Evolutionary conservation across 495 filamentous ascomycete genomes (phyloP).

Genomic region (Rhypophila decipiens): DNA sequence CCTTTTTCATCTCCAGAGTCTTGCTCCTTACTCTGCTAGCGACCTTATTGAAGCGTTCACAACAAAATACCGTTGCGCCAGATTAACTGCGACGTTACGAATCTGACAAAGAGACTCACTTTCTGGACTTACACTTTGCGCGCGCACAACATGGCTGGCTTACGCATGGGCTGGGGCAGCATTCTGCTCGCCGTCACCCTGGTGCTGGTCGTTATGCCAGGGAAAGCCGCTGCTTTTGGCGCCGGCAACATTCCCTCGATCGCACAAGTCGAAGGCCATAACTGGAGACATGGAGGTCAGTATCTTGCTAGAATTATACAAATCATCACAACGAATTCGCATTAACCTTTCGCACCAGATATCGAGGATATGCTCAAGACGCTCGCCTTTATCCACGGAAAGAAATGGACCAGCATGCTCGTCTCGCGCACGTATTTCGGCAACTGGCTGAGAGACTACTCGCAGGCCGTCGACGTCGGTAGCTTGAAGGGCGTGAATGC

Average conservation of each 20-base stretch:
- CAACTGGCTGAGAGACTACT: conserved; percentile 71
- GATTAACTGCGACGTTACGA: background rate
- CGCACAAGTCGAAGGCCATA: conserved; percentile 85
- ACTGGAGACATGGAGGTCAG: conserved; percentile 84
- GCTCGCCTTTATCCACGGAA: conserved; percentile 77
- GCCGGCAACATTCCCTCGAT: conserved; percentile 95
- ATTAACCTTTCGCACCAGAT: conserved; percentile 25
- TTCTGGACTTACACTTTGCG: background rate
- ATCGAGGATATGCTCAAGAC: conserved; percentile 93
- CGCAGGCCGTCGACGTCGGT: conserved; percentile 86
- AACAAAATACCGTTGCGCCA: background rate
- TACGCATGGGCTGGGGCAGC: conserved; percentile 32
- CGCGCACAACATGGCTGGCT: conserved; percentile 28
- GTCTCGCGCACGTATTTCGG: conserved; percentile 92
- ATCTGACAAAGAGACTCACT: background rate
- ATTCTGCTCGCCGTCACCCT: conserved; percentile 42
- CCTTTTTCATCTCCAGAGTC: too few species aligned
- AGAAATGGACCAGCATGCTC: conserved; percentile 92
- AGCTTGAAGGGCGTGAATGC: conserved; percentile 84
- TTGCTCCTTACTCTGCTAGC: too few species aligned
- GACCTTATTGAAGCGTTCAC: too few species aligned
- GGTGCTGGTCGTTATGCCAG: conserved; percentile 57
- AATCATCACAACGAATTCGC: background rate
- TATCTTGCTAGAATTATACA: too few species aligned
- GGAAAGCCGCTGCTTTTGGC: conserved; percentile 71